Evolutionary conservation across 2,329 filamentous ascomycete species (phyloP).

Genomic region (Fusarium poae): DNA sequence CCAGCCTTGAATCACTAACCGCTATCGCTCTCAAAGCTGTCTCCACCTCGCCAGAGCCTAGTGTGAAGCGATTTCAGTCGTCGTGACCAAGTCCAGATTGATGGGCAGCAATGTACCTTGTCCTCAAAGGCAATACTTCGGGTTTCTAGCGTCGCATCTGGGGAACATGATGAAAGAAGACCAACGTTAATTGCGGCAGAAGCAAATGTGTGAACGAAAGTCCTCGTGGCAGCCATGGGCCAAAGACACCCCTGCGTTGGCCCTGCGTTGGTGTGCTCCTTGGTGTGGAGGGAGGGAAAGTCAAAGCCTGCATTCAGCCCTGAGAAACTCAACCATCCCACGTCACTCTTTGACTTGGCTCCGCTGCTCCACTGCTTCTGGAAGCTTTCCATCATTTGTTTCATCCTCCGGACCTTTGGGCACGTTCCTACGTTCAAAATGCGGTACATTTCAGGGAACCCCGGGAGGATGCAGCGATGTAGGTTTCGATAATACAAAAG

Average conservation of each 20-base stretch:
- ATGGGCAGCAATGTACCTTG: not conserved
- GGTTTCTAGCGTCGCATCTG: slow-evolving; percentile 39
- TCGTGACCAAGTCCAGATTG: slow-evolving; percentile 7
- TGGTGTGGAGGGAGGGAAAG: slow-evolving; percentile 22
- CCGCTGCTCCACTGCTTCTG: slow-evolving; percentile 47
- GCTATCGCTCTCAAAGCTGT: slow-evolving; percentile 17
- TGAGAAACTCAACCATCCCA: slow-evolving; percentile 33
- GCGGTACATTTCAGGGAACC: slow-evolving; percentile 34
- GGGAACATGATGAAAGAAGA: slow-evolving; percentile 30
- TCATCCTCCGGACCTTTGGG: slow-evolving; percentile 45
- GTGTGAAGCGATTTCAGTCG: slow-evolving; percentile 22
- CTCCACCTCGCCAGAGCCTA: slow-evolving; percentile 46
- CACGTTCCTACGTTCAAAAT: slow-evolving; percentile 32
- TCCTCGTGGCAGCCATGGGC: slow-evolving; percentile 49
- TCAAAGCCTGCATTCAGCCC: slow-evolving; percentile 41
- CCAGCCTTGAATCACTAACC: slow-evolving; percentile 28
- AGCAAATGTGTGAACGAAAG: slow-evolving; percentile 39
- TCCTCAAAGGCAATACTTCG: slow-evolving; percentile 5
- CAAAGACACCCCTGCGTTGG: slow-evolving; percentile 46
- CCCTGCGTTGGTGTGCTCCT: slow-evolving; percentile 18
- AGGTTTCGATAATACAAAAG: slow-evolving; percentile 32
- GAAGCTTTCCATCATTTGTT: slow-evolving; percentile 49
- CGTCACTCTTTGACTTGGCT: slow-evolving; percentile 21
- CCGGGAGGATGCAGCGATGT: slow-evolving; percentile 40
- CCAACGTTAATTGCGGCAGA: slow-evolving; percentile 43